Evolutionary conservation across 176 grass and related monocot genomes (phyloP).

Genomic region (Aegilops speltoides): DNA sequence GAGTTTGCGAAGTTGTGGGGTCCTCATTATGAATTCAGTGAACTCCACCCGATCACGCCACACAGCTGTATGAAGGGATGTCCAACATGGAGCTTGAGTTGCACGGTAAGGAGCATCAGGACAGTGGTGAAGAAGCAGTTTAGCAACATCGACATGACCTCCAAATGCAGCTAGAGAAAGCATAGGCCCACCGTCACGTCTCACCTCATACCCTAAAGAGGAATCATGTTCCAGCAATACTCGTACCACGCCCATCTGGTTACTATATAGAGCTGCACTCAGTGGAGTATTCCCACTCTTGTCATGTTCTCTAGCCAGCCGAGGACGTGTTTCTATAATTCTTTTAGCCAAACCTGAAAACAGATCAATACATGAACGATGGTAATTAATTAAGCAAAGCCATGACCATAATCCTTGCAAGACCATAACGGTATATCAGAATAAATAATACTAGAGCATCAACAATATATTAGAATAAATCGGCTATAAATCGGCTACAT

Average conservation of each 20-base stretch:
- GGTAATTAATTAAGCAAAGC: too few relatives aligned
- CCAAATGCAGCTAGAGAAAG: accelerated
- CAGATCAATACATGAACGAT: too few relatives aligned
- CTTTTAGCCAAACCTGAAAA: not conserved
- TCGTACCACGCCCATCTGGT: not conserved
- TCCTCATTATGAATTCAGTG: not conserved
- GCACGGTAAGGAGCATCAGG: not conserved
- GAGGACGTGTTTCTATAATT: not conserved
- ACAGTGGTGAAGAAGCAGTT: not conserved
- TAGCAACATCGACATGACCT: not conserved
- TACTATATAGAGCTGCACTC: not conserved
- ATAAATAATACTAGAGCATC: too few relatives aligned
- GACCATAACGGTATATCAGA: too few relatives aligned
- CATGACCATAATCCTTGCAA: too few relatives aligned
- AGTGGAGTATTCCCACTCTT: not conserved
- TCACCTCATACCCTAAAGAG: not conserved
- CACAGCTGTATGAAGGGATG: not conserved
- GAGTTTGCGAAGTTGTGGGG: not conserved
- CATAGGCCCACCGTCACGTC: accelerated
- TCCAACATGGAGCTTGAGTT: not conserved
- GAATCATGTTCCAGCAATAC: not conserved
- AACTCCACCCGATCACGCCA: not conserved
- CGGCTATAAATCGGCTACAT: too few relatives aligned
- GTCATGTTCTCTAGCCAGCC: not conserved
- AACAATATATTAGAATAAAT: too few relatives aligned